Base-by-base conservation (phyloP, 1,284 basidiomycete genomes). In the Hemileia vastatrix region DNA sequence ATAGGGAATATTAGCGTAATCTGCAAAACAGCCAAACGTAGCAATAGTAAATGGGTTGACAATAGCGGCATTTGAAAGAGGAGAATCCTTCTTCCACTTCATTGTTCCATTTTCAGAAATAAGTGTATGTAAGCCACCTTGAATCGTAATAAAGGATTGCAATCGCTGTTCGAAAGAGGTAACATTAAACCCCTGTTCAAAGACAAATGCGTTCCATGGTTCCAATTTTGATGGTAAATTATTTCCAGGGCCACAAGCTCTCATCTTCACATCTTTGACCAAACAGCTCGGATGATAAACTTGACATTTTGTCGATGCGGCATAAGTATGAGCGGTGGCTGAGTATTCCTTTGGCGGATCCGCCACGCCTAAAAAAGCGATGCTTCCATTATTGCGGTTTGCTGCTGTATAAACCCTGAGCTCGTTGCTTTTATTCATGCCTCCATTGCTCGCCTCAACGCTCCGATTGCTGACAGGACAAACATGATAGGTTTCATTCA, bases 21-120 rank as follows among this genome's bases (percentile, higher is more conserved):
- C 31, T 27, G 21, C 21, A 27, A 50, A 50, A 24, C 49, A 50
- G 6, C 49, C 49, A 50, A 50, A 50, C 6, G 49, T 50, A 27
- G 49, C 49, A 27, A 27, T 50, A 13, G 49, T 50, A 23, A 50
- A 50, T 24, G 49, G 49, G 23, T 50, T 50, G 49, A 50, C 31
- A 27, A 18, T 21, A 2, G 49, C 49, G 6, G 21, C 49, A 50
- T 50, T 21, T 5, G 9, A 23, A 4, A 27, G 21, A 19, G 24
- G 24, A n/a, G n/a, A n/a, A n/a, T n/a, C n/a, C n/a, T n/a, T n/a
- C n/a, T n/a, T n/a, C n/a, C n/a, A n/a, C n/a, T n/a, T n/a, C n/a
- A n/a, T n/a, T 2, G n/a, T 3, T 24, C n/a, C 13, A 18, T 49
- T 24, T 49, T 9, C 21, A 44, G 15, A 13, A 13, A 18, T 15